A percentile compares a stretch with the other conserved stretches of the same genome.
Evolutionary conservation across 345 rosid species (phyloP).

Genomic region (Noccaea caerulescens): DNA sequence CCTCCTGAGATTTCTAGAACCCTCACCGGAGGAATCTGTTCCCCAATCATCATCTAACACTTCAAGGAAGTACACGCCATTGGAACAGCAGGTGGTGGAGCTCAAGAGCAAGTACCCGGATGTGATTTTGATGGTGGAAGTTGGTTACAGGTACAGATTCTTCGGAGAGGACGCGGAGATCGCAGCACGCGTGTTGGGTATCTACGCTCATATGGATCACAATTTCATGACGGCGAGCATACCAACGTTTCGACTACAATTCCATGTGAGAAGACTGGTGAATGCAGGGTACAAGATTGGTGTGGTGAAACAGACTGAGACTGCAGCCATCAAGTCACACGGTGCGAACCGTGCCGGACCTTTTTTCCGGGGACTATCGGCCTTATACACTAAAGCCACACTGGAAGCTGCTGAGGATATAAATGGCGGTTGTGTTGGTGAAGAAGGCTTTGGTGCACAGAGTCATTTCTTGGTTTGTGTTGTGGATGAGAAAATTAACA

Average conservation of each 20-base stretch:
- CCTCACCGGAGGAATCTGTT: conserved; percentile 24
- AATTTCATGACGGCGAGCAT: conserved; percentile 86
- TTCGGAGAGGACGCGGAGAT: conserved; percentile 90
- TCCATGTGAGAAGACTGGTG: conserved; percentile 85
- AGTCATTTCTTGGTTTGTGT: conserved; percentile 80
- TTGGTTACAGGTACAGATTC: conserved; percentile 87
- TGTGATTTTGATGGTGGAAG: conserved; percentile 88
- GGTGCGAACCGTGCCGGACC: conserved; percentile 68
- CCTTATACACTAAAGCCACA: conserved; percentile 86
- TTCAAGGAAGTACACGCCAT: conserved; percentile 67
- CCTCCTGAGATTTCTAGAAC: conserved; percentile 46
- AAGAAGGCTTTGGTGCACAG: conserved; percentile 68
- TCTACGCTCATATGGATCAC: conserved; percentile 79
- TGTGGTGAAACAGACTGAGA: conserved; percentile 96
- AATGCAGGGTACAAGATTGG: conserved; percentile 88
- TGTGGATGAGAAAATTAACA: conserved; percentile 56
- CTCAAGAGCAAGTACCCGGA: conserved; percentile 69
- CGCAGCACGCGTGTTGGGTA: conserved; percentile 77
- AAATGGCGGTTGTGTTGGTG: conserved; percentile 53
- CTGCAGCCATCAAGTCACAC: conserved; percentile 88
- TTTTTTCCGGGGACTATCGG: conserved; percentile 79
- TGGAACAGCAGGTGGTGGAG: conserved; percentile 82
- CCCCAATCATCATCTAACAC: conserved; percentile 2
- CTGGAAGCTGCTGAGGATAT: conserved; percentile 88
- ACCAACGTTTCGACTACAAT: conserved; percentile 85